Percentiles rank a stretch among this genome's conserved stretches.
phyloP scores from a whole-genome alignment of 1,139 yeast genomes.

The Zhuliangozyma parablackwelliae region DNA sequence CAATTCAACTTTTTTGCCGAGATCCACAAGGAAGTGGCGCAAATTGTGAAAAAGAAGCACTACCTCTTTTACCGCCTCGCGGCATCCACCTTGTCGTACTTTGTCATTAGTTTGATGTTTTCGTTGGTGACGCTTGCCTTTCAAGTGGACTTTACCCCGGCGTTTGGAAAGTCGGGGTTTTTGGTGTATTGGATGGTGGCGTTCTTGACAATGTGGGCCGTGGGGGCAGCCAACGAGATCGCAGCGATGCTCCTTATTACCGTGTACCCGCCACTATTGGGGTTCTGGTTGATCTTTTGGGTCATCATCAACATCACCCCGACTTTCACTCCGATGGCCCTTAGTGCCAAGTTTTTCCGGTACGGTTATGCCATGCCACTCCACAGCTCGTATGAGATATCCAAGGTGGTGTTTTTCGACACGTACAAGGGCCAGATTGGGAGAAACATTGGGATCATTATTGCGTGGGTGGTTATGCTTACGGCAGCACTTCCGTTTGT shows the following conservation, averaged over 20 bases:
- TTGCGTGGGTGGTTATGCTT: conserved; percentile 30
- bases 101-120: conserved; percentile 32
- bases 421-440: conserved; percentile 36
- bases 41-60: conserved; percentile 22
- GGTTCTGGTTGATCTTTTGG: conserved; percentile 43
- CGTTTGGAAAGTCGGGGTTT: conserved; percentile 37
- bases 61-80: conserved; percentile 26
- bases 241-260: conserved; percentile 29
- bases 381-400: conserved; percentile 34
- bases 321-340: conserved; percentile 34
- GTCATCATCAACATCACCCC: conserved; percentile 36
- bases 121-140: conserved; percentile 38
- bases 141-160: conserved; percentile 33
- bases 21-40: conserved; percentile 44
- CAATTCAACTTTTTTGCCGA: conserved; percentile 56
- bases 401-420: conserved; percentile 34
- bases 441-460: conserved; percentile 30
- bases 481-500: conserved; percentile 40
- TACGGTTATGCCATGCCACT: conserved; percentile 39
- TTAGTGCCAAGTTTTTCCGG: conserved; percentile 29
- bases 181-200: conserved; percentile 43
- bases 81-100: conserved; percentile 26
- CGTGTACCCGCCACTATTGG: conserved; percentile 34
- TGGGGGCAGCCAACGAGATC: conserved; percentile 39
- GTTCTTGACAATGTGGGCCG: conserved; percentile 40